Conservation (phyloP, 331 rosid genomes). For the Quercus lobata region DNA sequence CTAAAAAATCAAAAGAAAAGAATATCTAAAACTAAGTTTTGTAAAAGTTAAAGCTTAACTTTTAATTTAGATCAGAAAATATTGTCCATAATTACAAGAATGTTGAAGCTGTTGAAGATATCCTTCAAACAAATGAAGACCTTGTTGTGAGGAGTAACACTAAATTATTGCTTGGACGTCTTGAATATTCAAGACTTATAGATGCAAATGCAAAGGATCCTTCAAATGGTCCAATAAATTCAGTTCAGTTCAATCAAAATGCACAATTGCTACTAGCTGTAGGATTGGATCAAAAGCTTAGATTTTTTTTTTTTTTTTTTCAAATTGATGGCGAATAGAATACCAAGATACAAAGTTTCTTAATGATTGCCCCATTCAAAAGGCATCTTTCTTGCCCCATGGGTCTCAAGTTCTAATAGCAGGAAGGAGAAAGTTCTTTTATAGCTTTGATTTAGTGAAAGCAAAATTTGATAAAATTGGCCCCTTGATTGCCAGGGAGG, state of each 20-base stretch:
- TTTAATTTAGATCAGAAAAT: too few relatives aligned
- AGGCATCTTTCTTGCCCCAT: constrained; percentile 62
- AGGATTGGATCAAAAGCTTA: constrained; percentile 61
- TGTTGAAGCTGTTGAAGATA: constrained; percentile 42
- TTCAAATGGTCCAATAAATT: constrained; percentile 50
- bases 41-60: too few relatives aligned
- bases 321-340: constrained; percentile 72
- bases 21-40: too few relatives aligned
- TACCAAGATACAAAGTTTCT: constrained; percentile 67
- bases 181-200: constrained; percentile 55
- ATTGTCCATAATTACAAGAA: constrained; percentile 28
- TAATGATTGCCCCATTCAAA: constrained; percentile 61
- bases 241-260: constrained; percentile 66
- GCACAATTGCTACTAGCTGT: constrained; percentile 63
- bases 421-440: constrained; percentile 66
- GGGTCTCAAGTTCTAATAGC: constrained; percentile 72
- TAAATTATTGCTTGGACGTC: constrained; percentile 56
- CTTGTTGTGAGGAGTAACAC: constrained; percentile 54
- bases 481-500: constrained; percentile 84
- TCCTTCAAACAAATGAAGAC: constrained; percentile 71
- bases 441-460: constrained; percentile 63
- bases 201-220: constrained; percentile 71
- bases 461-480: constrained; percentile 64
- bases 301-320: constrained; percentile 50
- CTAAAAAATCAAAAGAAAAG: too few relatives aligned